Base-by-base conservation (phyloP, 768 basidiomycete genomes). In the Rhodotorula graminis region DNA sequence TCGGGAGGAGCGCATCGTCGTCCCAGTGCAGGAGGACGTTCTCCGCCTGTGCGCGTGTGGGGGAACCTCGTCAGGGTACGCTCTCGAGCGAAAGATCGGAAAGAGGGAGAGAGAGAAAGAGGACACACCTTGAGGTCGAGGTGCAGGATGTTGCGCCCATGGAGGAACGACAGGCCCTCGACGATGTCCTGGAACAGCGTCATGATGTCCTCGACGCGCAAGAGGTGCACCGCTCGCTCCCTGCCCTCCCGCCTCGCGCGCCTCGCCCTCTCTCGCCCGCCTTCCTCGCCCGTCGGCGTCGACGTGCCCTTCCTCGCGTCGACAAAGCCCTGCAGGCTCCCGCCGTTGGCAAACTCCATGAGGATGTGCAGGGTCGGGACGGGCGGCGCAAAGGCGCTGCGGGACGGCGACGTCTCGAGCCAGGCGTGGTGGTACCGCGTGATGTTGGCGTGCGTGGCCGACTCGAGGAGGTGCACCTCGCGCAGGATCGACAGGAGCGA, bases 381-480 rank as follows among this genome's bases (percentile, higher is more conserved):
- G 5, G 61, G 37, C 10, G 71, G 66, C 2, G 62, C 27, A 33
- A 67, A 67, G 31, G 29, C 11, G 7, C 21, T 25, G 5, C 27
- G 42, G 16, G 29, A 6, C 18, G 14, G 21, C 3, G 81, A 79
- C 21, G 76, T 70, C 50, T 82, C 81, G 47, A 83, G 81, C 82
- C 82, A 83, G 16, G 81, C 80, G 64, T 82, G 82, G 71, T 82
- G 82, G 61, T 82, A 82, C 21, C 80, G 78, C 65, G 82, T 80
- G 76, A 83, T 81, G 64, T 83, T 82, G n/a, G 80, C 80, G 71
- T 83, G 82, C 52, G 81, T 73, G 1, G 82, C 69, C 5, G 78
- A 70, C 58, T 83, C 82, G 58, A 82, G 80, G 14, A 82, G 75
- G 49, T 80, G 73, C 9, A 83, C 82, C 68, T 81, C 81, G 3